Percentiles rank a stretch among this genome's conserved stretches.
Conservation (phyloP, 805 yeast genomes). For the Metschnikowia lachancei region DNA sequence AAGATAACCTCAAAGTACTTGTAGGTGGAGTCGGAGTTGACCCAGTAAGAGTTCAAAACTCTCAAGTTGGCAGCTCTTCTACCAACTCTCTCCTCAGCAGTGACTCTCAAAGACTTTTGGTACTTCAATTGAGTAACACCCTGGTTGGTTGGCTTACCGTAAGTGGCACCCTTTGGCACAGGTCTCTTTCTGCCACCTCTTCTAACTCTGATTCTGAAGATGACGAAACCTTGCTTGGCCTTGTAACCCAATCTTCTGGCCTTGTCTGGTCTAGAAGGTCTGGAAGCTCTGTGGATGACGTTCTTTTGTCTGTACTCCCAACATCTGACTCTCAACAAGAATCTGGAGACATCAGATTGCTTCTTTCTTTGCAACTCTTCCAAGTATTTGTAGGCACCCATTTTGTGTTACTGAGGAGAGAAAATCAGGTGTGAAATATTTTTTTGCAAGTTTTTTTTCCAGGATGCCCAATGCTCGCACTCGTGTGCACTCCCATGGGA, state of each 20-base stretch:
- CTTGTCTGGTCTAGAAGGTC: conserved; percentile 99
- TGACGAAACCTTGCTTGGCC: conserved; percentile 99
- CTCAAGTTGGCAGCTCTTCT: conserved; percentile 98
- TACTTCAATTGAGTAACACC: conserved; percentile 99
- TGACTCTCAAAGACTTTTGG: conserved; percentile 97
- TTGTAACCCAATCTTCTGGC: conserved; percentile 99
- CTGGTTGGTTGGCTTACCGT: conserved; percentile 99
- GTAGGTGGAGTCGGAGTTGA: conserved; percentile 99
- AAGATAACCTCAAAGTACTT: conserved; percentile 98
- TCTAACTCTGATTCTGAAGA: conserved; percentile 98
- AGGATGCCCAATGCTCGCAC: conserved; percentile 5
- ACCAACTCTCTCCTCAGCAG: conserved; percentile 99
- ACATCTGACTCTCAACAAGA: conserved; percentile 99
- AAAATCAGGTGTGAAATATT: neutral
- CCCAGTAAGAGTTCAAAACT: conserved; percentile 99
- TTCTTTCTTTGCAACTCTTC: conserved; percentile 99
- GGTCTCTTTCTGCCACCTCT: conserved; percentile 99
- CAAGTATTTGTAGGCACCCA: conserved; percentile 99
- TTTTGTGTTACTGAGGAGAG: conserved; percentile 28
- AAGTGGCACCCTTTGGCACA: conserved; percentile 99
- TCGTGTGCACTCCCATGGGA: conserved; percentile 1
- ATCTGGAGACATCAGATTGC: conserved; percentile 99
- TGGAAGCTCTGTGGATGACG: conserved; percentile 97
- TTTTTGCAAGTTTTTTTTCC: neutral
- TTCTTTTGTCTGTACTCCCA: conserved; percentile 99